Percentiles rank a stretch among this genome's conserved stretches.
Conservation (phyloP, 441 rosid species). For the Rhodomyrtus psidioides region DNA sequence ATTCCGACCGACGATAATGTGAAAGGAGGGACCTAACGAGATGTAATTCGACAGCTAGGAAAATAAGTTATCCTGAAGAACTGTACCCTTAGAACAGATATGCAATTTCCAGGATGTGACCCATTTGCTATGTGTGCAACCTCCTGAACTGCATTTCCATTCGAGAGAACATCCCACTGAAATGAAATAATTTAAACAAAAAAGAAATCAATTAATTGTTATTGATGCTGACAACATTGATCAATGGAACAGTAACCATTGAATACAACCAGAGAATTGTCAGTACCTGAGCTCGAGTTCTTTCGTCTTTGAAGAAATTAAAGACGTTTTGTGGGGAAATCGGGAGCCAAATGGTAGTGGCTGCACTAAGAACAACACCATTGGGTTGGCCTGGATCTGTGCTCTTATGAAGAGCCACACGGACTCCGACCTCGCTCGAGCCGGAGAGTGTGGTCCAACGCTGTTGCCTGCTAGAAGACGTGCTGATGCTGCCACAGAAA, state of each 20-base stretch:
- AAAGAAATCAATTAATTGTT: neutral
- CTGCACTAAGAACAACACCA: slow-evolving; percentile 85
- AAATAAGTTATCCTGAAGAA: neutral
- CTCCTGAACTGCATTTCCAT: slow-evolving; percentile 80
- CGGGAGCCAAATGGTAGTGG: slow-evolving; percentile 90
- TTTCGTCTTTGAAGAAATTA: slow-evolving; percentile 84
- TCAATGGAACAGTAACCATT: neutral
- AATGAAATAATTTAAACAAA: neutral
- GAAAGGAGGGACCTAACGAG: neutral
- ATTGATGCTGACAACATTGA: neutral
- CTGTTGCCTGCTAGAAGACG: slow-evolving; percentile 53
- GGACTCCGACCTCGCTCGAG: slow-evolving; percentile 57
- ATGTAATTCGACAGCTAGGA: neutral
- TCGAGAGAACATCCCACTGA: slow-evolving; percentile 99
- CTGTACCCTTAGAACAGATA: slow-evolving; percentile 87
- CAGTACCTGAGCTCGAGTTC: slow-evolving; percentile 80
- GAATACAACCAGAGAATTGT: neutral
- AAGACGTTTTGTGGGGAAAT: slow-evolving; percentile 66
- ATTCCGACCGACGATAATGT: neutral
- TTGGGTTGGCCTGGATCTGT: slow-evolving; percentile 70
- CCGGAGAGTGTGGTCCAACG: slow-evolving; percentile 62
- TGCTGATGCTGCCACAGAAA: slow-evolving; percentile 75
- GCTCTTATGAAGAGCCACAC: slow-evolving; percentile 75
- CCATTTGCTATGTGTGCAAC: slow-evolving; percentile 93
- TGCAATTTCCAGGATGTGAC: slow-evolving; percentile 87